Evolutionary conservation across 106 monocot genomes (phyloP).

Genomic region (Iris macrosiphon): DNA sequence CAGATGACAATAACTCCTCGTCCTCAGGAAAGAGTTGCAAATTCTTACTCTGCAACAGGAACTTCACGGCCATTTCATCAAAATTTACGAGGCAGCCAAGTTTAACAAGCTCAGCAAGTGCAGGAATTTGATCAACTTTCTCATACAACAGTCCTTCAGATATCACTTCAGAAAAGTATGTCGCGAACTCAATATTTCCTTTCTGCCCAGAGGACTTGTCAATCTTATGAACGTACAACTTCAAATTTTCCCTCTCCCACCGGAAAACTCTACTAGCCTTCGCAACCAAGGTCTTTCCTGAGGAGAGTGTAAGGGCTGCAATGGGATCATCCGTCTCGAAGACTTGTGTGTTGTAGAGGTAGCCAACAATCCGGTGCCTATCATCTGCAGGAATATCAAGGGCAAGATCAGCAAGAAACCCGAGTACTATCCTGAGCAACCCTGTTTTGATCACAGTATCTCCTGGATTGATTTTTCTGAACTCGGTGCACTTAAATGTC

Average conservation of each 20-base stretch:
- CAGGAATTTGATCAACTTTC: constrained; percentile 20
- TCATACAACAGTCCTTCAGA: constrained; percentile 37
- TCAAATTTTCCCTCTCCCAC: constrained; percentile 4
- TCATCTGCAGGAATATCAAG: constrained; percentile 15
- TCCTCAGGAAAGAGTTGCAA: constrained; percentile 46
- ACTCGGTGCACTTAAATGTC: background rate
- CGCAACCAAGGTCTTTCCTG: constrained; percentile 13
- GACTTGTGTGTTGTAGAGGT: constrained; percentile 21
- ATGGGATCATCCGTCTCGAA: constrained; percentile 24
- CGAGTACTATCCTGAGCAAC: constrained; percentile 34
- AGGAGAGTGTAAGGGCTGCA: constrained; percentile 10
- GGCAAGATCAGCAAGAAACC: constrained; percentile 35
- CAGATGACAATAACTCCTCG: constrained; percentile 22
- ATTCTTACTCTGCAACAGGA: constrained; percentile 42
- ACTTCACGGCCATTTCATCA: constrained; percentile 28
- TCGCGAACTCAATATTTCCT: constrained; percentile 33
- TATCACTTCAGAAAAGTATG: constrained; percentile 37
- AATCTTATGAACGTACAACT: constrained; percentile 9
- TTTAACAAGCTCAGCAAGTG: constrained; percentile 35
- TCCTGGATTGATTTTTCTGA: background rate
- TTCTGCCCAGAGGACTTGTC: constrained; percentile 3
- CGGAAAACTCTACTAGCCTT: constrained; percentile 9
- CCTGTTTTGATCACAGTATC: constrained; percentile 17
- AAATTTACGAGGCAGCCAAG: constrained; percentile 42
- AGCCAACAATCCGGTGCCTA: constrained; percentile 21